Evolutionary conservation across 2,329 filamentous ascomycete genomes (phyloP).

Genomic region (Aureobasidium sp.): DNA sequence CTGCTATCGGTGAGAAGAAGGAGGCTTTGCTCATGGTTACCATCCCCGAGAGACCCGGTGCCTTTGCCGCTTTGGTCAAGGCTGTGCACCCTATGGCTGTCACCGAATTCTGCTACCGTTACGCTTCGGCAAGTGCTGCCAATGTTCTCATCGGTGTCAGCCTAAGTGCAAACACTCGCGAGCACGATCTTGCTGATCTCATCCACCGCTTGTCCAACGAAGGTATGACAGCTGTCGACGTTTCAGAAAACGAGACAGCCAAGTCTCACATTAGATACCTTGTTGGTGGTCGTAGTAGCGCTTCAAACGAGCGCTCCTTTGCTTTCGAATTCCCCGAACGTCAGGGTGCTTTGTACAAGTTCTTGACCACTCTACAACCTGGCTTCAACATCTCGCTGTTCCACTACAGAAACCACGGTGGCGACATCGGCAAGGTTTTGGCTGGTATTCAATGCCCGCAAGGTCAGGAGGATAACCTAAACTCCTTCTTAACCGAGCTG

Average conservation of each 20-base stretch:
- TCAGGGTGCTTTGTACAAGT: constrained; percentile 84
- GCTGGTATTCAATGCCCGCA: constrained; percentile 84
- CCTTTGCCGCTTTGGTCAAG: constrained; percentile 80
- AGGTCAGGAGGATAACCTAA: constrained; percentile 57
- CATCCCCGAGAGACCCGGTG: constrained; percentile 83
- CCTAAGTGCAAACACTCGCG: constrained; percentile 62
- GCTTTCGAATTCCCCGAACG: constrained; percentile 97
- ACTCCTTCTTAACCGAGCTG: constrained; percentile 50
- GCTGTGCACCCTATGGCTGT: constrained; percentile 80
- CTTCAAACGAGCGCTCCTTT: constrained; percentile 81
- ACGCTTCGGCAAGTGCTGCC: constrained; percentile 59
- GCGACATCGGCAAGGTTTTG: constrained; percentile 85
- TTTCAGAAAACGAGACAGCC: constrained; percentile 81
- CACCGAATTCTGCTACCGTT: constrained; percentile 93
- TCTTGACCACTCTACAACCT: constrained; percentile 73
- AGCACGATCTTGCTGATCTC: constrained; percentile 61
- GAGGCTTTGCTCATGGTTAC: constrained; percentile 80
- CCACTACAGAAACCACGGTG: constrained; percentile 94
- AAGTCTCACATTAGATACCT: constrained; percentile 92
- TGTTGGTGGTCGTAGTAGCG: constrained; percentile 72
- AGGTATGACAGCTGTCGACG: constrained; percentile 69
- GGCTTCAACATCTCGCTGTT: constrained; percentile 96
- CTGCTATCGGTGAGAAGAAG: constrained; percentile 85
- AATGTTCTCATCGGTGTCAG: constrained; percentile 87
- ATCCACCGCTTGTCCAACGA: constrained; percentile 57